These are phyloP conservation scores for Ettlia oleoabundans DNA, from an alignment of 139 green algal species.

Conservation along the genomic window DNA sequence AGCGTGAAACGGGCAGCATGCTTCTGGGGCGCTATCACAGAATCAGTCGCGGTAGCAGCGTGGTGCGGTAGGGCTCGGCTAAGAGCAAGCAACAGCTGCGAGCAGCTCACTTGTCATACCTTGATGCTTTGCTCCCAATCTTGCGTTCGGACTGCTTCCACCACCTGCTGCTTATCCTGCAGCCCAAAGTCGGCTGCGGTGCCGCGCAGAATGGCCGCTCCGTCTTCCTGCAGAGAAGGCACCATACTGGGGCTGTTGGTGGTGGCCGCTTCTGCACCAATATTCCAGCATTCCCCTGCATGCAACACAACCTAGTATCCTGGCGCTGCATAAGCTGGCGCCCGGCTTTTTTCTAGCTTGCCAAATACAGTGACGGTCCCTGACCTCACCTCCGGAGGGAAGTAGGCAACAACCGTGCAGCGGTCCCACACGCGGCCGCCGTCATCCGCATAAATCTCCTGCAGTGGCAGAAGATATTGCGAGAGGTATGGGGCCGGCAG, in stretches of 20 bases:
- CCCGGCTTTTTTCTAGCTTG: no score
- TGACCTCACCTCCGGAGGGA: constrained; percentile 61
- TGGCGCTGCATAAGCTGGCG: no score
- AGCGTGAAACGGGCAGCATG: no score
- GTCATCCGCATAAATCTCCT: constrained; percentile 60
- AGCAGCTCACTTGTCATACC: constrained; percentile 18
- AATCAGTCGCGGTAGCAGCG: no score
- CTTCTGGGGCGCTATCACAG: no score
- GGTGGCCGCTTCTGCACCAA: no score
- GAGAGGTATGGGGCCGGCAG: neutral
- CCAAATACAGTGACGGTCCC: no score
- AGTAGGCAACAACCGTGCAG: constrained; percentile 69
- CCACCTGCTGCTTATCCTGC: neutral
- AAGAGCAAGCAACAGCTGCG: constrained; percentile 51
- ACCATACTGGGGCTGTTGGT: constrained; percentile 15
- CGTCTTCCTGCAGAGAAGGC: constrained; percentile 15
- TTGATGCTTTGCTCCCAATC: constrained; percentile 76
- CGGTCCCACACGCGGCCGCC: constrained; percentile 62
- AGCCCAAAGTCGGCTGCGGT: constrained; percentile 20
- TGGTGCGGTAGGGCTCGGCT: no score
- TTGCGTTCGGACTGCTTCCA: constrained; percentile 58
- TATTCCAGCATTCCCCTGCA: no score
- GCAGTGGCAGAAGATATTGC: neutral
- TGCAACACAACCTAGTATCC: no score
- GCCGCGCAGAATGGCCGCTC: constrained; percentile 3